These are phyloP conservation scores for Saccharomycopsis fodiens DNA, from an alignment of 805 yeast species.

Conservation along the genomic window DNA sequence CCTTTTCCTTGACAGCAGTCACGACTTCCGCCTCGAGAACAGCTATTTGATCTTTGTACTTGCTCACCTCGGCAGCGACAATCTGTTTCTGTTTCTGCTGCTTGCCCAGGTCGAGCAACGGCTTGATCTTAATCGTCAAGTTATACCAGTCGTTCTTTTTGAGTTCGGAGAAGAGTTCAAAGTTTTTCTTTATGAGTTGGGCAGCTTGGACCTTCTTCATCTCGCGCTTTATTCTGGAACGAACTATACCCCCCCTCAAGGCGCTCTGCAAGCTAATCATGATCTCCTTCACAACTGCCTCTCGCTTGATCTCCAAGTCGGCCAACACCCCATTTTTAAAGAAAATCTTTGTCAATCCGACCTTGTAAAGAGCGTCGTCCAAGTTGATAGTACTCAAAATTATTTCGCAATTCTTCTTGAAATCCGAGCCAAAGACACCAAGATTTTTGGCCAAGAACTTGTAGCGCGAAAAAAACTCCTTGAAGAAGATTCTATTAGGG, in stretches of 20 bases:
- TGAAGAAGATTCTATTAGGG: constrained; percentile 84
- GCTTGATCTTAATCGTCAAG: constrained; percentile 63
- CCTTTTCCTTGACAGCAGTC: constrained; percentile 25
- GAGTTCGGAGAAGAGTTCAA: constrained; percentile 43
- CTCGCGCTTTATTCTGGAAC: constrained; percentile 39
- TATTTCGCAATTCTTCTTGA: constrained; percentile 61
- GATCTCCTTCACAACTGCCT: constrained; percentile 46
- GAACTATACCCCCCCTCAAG: constrained; percentile 54
- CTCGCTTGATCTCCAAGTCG: constrained; percentile 72
- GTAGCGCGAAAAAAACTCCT: constrained; percentile 72
- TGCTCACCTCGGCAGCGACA: constrained; percentile 47
- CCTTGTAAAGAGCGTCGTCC: constrained; percentile 74
- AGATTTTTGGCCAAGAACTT: constrained; percentile 52
- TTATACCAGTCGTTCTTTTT: constrained; percentile 71
- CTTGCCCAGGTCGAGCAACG: constrained; percentile 58
- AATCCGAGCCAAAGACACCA: constrained; percentile 33
- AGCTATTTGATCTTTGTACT: constrained; percentile 39
- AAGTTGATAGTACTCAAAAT: constrained; percentile 57
- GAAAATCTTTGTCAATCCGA: constrained; percentile 90
- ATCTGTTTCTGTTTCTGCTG: constrained; percentile 44
- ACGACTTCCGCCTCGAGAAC: constrained; percentile 29
- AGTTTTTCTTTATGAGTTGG: constrained; percentile 54
- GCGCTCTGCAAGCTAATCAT: constrained; percentile 57
- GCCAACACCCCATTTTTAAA: constrained; percentile 97
- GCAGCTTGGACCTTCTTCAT: constrained; percentile 65